Evolutionary conservation across 306 rosid species (phyloP), one percentile per base, ranked within the genome.

Genomic region (Calophaca sinica): DNA sequence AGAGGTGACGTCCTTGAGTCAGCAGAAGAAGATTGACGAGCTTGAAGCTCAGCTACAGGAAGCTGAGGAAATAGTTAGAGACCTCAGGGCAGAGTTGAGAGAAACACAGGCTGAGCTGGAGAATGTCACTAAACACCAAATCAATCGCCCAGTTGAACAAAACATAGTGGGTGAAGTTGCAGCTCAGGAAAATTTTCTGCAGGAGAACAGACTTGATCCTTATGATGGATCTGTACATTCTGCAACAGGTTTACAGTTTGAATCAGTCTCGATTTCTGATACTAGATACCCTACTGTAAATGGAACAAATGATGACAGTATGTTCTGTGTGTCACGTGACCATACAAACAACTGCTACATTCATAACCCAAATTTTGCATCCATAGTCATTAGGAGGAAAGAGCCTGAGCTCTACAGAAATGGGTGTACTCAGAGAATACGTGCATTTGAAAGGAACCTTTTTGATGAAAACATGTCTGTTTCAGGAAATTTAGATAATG

Each of bases 21-120:
- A 87, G 59, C 87, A 83, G 71, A 79, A 79, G 75, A 93, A 93
- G 80, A 88, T 88, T 42, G 98, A 90, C 5, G 94, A 86, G 73
- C 97, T 92, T 50, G 97, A 92, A 88, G 96, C 96, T 9, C 97
- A 92, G 82, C 97, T 92, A 49, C 88, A 84, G 68, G 93, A 90
- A 87, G 98, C 96, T 5, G 96, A 87, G 91, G 92, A 87, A 48
- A 90, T 88, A 80, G 93, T 90, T 60, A 84, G 88, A 70, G 91
- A 93, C 73, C 89, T 93, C 14, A 87, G 98, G 75, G 96, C 44
- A 51, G 96, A 93, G 78, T 81, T 90, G 82, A 84, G 89, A 73
- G 91, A 80, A 82, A 87, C 84, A 31, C 91, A 85, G 76, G 88
- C 72, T 73, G 87, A 78, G 81, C 74, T 93, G 80, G 96, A 90